These are phyloP conservation scores for Debaryomyces prosopidis DNA, from an alignment of 805 yeast genomes.

Conservation along the genomic window DNA sequence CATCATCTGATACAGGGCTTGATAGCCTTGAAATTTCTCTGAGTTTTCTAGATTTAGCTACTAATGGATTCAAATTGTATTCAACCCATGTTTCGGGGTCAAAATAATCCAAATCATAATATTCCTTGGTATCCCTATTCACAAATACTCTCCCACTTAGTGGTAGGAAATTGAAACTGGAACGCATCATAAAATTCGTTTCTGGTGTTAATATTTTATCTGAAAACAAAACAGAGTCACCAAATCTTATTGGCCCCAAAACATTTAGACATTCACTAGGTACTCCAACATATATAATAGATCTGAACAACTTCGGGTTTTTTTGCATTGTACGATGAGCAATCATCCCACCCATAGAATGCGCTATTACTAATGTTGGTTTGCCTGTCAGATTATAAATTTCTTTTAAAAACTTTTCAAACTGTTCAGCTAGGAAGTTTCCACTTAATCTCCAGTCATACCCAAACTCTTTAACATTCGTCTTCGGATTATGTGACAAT, in stretches of 20 bases:
- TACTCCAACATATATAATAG: conserved; percentile 76
- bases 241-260: conserved; percentile 79
- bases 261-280: conserved; percentile 86
- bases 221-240: conserved; percentile 76
- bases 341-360: conserved; percentile 92
- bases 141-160: conserved; percentile 71
- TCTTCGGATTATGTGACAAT: conserved; percentile 54
- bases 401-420: conserved; percentile 48
- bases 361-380: conserved; percentile 75
- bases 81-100: conserved; percentile 80
- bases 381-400: conserved; percentile 51
- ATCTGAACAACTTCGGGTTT: conserved; percentile 68
- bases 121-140: conserved; percentile 57
- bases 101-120: conserved; percentile 70
- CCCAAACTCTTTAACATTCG: conserved; percentile 73
- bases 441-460: conserved; percentile 89
- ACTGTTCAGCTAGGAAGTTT: conserved; percentile 51
- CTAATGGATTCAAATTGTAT: conserved; percentile 74
- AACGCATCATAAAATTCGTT: conserved; percentile 85
- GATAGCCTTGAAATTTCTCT: conserved; percentile 23
- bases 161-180: conserved; percentile 79
- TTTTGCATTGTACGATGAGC: conserved; percentile 76
- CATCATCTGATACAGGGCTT: background rate
- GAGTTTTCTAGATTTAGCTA: conserved; percentile 38
- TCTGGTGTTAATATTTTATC: conserved; percentile 76